phyloP scores from a whole-genome alignment of 1,139 yeast genomes.

The Pichia inconspicua region DNA sequence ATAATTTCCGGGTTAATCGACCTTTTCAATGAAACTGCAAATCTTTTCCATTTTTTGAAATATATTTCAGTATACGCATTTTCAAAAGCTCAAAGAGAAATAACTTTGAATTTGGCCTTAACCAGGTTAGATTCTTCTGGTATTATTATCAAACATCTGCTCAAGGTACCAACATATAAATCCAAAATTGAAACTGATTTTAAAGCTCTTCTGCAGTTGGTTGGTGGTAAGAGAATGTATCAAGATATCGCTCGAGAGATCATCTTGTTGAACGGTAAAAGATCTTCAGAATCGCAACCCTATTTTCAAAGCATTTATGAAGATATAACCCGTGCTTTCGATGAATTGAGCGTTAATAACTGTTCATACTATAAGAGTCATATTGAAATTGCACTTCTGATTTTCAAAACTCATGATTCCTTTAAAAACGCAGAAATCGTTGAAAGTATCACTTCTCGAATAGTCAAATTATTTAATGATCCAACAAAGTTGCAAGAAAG shows the following conservation, averaged over 20 bases:
- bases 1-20: constrained; percentile 29
- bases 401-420: background rate
- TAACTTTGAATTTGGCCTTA: constrained; percentile 32
- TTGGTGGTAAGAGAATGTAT: constrained; percentile 12
- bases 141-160: constrained; percentile 30
- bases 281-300: constrained; percentile 8
- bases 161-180: constrained; percentile 43
- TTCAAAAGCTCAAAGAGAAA: constrained; percentile 35
- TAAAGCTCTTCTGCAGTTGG: constrained; percentile 22
- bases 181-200: constrained; percentile 43
- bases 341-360: background rate
- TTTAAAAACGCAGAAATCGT: background rate
- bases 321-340: background rate
- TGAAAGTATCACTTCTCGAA: background rate
- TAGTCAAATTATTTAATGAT: too few species aligned
- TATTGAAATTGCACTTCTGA: background rate
- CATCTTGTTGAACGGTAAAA: constrained; percentile 15
- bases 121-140: constrained; percentile 15
- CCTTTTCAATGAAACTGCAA: constrained; percentile 2
- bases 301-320: constrained; percentile 5
- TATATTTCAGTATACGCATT: constrained; percentile 45
- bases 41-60: constrained; percentile 15
- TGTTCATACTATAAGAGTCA: too few species aligned
- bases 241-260: constrained; percentile 15
- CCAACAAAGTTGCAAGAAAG: background rate